Percentiles rank a stretch among this genome's conserved stretches.
These are phyloP conservation scores for Dryas octopetala DNA, from an alignment of 306 rosid species.

Conservation along the genomic window DNA sequence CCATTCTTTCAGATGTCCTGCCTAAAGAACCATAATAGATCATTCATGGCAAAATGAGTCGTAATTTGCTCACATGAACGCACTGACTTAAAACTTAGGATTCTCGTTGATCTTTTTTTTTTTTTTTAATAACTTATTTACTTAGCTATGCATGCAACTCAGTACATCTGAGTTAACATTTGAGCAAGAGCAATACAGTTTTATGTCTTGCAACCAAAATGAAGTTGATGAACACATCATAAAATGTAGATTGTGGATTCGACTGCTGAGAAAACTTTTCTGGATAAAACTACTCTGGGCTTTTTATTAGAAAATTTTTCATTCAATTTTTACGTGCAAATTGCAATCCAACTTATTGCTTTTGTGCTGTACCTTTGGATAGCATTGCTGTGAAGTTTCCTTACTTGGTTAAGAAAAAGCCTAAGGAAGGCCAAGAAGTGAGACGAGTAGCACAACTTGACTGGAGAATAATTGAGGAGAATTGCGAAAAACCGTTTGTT, in stretches of 20 bases:
- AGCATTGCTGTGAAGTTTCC: constrained; percentile 82
- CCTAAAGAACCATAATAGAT: not conserved
- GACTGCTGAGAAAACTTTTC: not conserved
- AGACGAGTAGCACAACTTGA: constrained; percentile 94
- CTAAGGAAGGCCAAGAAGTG: constrained; percentile 81
- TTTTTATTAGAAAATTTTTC: not conserved
- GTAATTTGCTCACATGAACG: not conserved
- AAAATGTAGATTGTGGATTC: not conserved
- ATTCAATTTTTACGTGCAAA: not conserved
- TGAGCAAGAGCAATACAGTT: too few species aligned
- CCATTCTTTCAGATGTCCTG: too few species aligned
- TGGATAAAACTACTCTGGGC: not conserved
- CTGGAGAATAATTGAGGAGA: constrained; percentile 66
- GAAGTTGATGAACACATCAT: too few species aligned
- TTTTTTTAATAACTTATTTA: too few species aligned
- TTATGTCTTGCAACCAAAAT: too few species aligned
- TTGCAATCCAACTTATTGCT: constrained; percentile 4
- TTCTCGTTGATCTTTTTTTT: not conserved
- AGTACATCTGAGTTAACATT: too few species aligned
- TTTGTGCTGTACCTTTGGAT: constrained; percentile 35
- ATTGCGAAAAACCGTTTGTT: constrained; percentile 62
- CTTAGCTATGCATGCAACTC: too few species aligned
- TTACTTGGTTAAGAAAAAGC: constrained; percentile 75
- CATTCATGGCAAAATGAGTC: not conserved
- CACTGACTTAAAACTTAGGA: not conserved